These are phyloP conservation scores for Cytospora schulzeri DNA, from an alignment of 2,329 filamentous ascomycete genomes.

Conservation along the genomic window DNA sequence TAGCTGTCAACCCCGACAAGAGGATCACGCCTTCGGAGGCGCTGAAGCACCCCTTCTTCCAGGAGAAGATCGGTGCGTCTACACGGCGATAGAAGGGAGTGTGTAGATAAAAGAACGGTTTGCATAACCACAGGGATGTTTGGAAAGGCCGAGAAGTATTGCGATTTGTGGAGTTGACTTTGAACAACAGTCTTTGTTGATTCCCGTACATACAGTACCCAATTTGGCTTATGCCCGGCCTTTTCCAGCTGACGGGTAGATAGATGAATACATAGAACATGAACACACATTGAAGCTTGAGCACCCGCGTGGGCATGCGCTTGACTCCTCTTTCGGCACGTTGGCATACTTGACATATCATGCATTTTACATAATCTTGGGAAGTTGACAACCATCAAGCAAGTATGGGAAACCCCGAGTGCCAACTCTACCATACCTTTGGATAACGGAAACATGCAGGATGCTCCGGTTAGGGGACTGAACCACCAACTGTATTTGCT, in stretches of 20 bases:
- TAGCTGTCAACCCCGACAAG: constrained; percentile 90
- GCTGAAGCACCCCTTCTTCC: constrained; percentile 85
- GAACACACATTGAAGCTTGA: not conserved
- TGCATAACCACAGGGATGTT: not conserved
- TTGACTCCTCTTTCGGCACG: not conserved
- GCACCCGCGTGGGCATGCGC: not conserved
- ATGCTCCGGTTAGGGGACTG: not conserved
- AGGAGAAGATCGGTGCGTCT: constrained; percentile 40
- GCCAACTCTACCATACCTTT: not conserved
- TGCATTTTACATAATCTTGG: not conserved
- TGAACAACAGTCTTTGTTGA: not conserved
- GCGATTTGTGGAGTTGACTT: not conserved
- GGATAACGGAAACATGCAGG: too few relatives aligned
- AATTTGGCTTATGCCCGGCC: not conserved
- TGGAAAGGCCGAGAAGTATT: not conserved
- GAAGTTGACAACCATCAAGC: too few relatives aligned
- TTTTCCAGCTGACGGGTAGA: not conserved
- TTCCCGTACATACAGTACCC: not conserved
- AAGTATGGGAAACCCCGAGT: not conserved
- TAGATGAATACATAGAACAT: constrained; percentile 8
- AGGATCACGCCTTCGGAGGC: constrained; percentile 85
- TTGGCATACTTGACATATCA: not conserved
- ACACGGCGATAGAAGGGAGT: constrained; percentile 19
- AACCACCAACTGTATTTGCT: not conserved
- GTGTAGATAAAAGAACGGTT: not conserved